Evolutionary conservation across 495 filamentous ascomycete genomes (phyloP).

Genomic region (Aspergillus nanangensis): DNA sequence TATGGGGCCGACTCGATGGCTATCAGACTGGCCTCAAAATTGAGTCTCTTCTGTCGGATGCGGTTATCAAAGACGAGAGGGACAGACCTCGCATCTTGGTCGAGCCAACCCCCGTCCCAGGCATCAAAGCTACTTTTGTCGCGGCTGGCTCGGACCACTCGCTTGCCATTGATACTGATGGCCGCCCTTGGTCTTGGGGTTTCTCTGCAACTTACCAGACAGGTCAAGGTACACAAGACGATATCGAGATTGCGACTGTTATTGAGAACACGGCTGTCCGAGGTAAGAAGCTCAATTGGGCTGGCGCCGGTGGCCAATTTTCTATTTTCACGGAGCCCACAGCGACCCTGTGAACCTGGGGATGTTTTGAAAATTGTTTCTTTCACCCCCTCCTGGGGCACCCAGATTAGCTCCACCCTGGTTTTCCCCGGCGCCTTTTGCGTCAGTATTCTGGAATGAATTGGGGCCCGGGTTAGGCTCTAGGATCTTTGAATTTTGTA

Average conservation of each 20-base stretch:
- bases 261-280: slow-evolving; percentile 58
- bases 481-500: too few relatives aligned
- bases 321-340: slow-evolving; percentile 44
- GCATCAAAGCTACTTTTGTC: slow-evolving; percentile 35
- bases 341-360: slow-evolving; percentile 16
- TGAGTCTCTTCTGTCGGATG: slow-evolving; percentile 40
- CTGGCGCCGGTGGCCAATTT: slow-evolving; percentile 60
- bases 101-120: slow-evolving; percentile 47
- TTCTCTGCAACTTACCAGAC: slow-evolving; percentile 62
- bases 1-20: slow-evolving; percentile 59
- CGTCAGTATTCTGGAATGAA: too few relatives aligned
- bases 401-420: too few relatives aligned
- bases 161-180: slow-evolving; percentile 51
- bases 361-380: slow-evolving; percentile 1
- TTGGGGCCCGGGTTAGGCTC: too few relatives aligned
- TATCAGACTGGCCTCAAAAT: slow-evolving; percentile 54
- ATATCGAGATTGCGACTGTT: slow-evolving; percentile 52
- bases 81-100: slow-evolving; percentile 52
- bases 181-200: slow-evolving; percentile 59
- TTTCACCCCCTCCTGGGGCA: slow-evolving; percentile 1
- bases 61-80: slow-evolving; percentile 45
- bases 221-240: slow-evolving; percentile 53
- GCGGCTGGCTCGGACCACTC: slow-evolving; percentile 55
- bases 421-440: too few relatives aligned
- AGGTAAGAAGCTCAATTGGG: slow-evolving; percentile 51